phyloP scores from a whole-genome alignment of 208 protist species.

The Naegleria gruberi region DNA sequence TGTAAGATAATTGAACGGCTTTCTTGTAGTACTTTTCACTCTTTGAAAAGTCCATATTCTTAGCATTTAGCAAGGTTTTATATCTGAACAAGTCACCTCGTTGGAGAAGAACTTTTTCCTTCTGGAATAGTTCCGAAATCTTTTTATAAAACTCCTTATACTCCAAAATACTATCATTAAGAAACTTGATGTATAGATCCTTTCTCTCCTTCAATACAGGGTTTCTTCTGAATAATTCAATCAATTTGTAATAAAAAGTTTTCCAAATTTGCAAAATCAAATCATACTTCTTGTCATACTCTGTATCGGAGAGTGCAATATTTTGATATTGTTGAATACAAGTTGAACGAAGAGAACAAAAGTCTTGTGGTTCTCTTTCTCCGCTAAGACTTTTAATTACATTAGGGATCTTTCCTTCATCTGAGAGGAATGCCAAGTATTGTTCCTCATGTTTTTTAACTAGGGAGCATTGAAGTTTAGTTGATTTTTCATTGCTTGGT shows the following conservation, averaged over 20 bases:
- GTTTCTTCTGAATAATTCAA: not conserved
- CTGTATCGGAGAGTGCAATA: not conserved
- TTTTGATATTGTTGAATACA: not conserved
- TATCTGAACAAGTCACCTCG: slow-evolving; percentile 11
- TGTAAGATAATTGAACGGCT: not conserved
- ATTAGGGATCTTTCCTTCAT: not conserved
- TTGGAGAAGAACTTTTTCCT: not conserved
- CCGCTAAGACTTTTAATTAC: not conserved
- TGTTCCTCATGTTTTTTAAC: not conserved
- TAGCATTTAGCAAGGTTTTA: not conserved
- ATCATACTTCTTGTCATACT: not conserved
- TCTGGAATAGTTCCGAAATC: not conserved
- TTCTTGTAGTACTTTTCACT: not conserved
- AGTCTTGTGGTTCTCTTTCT: not conserved
- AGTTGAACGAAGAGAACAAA: not conserved
- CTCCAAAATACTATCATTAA: not conserved
- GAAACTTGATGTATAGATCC: not conserved
- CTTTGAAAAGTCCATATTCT: not conserved
- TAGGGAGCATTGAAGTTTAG: not conserved
- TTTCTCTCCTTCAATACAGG: not conserved
- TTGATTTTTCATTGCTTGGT: not conserved
- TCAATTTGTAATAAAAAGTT: not conserved
- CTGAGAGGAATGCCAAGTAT: not conserved
- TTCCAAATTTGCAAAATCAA: not conserved
- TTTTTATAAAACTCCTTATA: not conserved